Conservation (phyloP, 495 filamentous ascomycete species). For the Saxispiralis lemnorum region DNA sequence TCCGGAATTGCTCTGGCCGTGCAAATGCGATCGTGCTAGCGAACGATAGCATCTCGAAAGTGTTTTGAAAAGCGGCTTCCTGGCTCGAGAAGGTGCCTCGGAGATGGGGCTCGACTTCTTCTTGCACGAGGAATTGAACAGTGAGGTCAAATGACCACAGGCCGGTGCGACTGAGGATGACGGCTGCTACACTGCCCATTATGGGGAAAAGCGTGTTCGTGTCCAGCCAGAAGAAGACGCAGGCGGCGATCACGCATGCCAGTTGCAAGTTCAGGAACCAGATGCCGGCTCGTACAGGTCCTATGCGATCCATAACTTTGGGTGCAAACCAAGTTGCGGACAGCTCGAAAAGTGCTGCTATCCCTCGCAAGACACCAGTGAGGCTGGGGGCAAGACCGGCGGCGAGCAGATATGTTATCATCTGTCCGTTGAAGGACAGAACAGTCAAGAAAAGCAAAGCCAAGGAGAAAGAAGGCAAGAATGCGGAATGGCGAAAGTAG, state of each 20-base stretch:
- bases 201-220: constrained; percentile 2
- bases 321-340: constrained; percentile 35
- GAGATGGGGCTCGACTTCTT: constrained; percentile 28
- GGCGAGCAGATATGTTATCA: constrained; percentile 28
- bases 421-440: constrained; percentile 26
- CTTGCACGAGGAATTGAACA: constrained; percentile 44
- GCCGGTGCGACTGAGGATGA: constrained; percentile 42
- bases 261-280: constrained; percentile 52
- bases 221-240: constrained; percentile 25
- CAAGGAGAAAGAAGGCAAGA: constrained; percentile 26
- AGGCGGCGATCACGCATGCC: constrained; percentile 28
- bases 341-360: constrained; percentile 28
- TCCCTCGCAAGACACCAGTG: constrained; percentile 26
- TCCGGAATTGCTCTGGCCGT: constrained; percentile 39
- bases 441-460: constrained; percentile 29
- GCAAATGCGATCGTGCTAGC: constrained; percentile 42
- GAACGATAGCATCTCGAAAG: constrained; percentile 48
- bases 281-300: constrained; percentile 38
- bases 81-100: constrained; percentile 44
- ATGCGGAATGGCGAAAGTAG: constrained; percentile 22
- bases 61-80: constrained; percentile 44
- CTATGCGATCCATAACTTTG: constrained; percentile 35
- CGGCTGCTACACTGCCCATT: constrained; percentile 31
- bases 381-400: constrained; percentile 22
- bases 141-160: constrained; percentile 54